Evolutionary conservation across 495 filamentous ascomycete genomes (phyloP).

Genomic region (Neurospora discreta): DNA sequence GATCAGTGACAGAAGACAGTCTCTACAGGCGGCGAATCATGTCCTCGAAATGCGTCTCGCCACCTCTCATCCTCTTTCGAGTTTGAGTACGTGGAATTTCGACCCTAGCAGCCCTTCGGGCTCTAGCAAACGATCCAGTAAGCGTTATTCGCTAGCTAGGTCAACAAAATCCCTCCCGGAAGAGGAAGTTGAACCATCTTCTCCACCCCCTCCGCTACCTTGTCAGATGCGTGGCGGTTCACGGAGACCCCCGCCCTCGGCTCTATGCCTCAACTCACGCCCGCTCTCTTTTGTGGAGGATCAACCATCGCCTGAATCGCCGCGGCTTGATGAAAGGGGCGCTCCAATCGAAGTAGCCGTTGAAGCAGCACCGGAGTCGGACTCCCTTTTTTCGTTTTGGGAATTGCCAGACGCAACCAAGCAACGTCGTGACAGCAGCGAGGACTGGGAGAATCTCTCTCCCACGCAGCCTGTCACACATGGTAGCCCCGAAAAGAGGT

Average conservation of each 20-base stretch:
- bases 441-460: not conserved
- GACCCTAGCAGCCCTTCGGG: not conserved
- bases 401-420: not conserved
- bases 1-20: slow-evolving; percentile 42
- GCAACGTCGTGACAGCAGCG: not conserved
- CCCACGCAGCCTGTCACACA: not conserved
- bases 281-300: slow-evolving; percentile 40
- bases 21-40: slow-evolving; percentile 38
- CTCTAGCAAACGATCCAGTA: slow-evolving; percentile 19
- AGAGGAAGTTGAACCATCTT: slow-evolving; percentile 1
- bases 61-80: slow-evolving; percentile 16
- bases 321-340: not conserved
- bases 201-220: not conserved
- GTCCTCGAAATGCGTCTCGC: slow-evolving; percentile 26
- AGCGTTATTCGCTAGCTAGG: slow-evolving; percentile 29
- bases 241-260: slow-evolving; percentile 31
- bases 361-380: slow-evolving; percentile 13
- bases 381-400: slow-evolving; percentile 19
- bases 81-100: not conserved
- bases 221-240: slow-evolving; percentile 8
- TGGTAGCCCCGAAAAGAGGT: not conserved
- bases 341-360: not conserved
- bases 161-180: slow-evolving; percentile 7
- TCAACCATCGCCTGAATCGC: slow-evolving; percentile 30
- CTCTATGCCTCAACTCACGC: slow-evolving; percentile 28